A percentile compares a stretch with the other conserved stretches of the same genome.
phyloP scores from a whole-genome alignment of 805 yeast genomes.

The Pichia californica region DNA sequence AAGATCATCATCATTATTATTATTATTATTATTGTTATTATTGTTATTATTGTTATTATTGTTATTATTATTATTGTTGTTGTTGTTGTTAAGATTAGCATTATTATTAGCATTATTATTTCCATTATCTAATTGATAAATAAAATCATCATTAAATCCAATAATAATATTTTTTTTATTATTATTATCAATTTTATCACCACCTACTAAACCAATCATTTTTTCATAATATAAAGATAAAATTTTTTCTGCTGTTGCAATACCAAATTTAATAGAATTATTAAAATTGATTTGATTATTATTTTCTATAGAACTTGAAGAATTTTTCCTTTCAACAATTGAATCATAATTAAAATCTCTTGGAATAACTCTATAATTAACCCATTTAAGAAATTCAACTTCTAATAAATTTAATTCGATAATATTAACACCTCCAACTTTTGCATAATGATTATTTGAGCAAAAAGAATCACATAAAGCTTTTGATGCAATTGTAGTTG shows the following conservation, averaged over 20 bases:
- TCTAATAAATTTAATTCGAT: conserved; percentile 82
- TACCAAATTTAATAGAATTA: conserved; percentile 25
- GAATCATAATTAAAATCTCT: conserved; percentile 34
- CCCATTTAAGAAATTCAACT: conserved; percentile 75
- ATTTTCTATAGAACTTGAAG: conserved; percentile 19
- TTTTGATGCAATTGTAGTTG: conserved; percentile 85
- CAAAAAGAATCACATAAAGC: conserved; percentile 91
- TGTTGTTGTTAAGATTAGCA: background rate
- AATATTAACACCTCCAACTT: conserved; percentile 88
- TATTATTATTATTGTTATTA: background rate
- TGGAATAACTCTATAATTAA: conserved; percentile 74
- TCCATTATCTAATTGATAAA: background rate
- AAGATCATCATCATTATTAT: background rate
- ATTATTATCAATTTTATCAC: background rate
- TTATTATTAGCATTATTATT: background rate
- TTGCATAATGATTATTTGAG: conserved; percentile 89
- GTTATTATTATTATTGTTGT: background rate
- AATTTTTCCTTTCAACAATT: conserved; percentile 19
- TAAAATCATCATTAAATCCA: no score
- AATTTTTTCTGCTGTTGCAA: conserved; percentile 33
- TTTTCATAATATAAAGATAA: conserved; percentile 42
- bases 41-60: background rate
- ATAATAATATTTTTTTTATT: background rate
- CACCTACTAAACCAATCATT: conserved; percentile 45
- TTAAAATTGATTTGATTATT: no score